These are phyloP conservation scores for Rhodotorula sp. DNA, from an alignment of 1,284 basidiomycete species.

Conservation along the genomic window DNA sequence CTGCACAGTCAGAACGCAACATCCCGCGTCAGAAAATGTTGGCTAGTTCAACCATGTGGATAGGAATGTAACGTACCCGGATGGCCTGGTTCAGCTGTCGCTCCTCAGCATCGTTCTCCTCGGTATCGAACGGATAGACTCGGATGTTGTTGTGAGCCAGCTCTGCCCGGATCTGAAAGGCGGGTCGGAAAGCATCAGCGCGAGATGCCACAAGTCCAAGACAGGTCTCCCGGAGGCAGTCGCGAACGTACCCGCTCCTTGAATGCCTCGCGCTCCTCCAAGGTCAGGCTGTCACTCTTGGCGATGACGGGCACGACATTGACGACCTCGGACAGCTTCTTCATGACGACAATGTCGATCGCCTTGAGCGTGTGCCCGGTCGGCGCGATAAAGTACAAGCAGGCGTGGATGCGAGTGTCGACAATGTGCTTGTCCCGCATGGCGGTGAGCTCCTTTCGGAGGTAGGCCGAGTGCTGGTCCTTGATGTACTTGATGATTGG, in stretches of 20 bases:
- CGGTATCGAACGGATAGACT: slow-evolving; percentile 94
- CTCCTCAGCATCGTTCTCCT: slow-evolving; percentile 90
- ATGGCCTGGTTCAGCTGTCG: slow-evolving; percentile 86
- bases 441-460: slow-evolving; percentile 97
- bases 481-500: slow-evolving; percentile 96
- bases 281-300: slow-evolving; percentile 92
- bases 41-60: background rate
- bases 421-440: slow-evolving; percentile 98
- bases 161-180: slow-evolving; percentile 79
- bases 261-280: slow-evolving; percentile 89
- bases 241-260: slow-evolving; percentile 71
- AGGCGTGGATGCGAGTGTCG: slow-evolving; percentile 98
- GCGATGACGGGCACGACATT: slow-evolving; percentile 99
- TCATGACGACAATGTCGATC: slow-evolving; percentile 97
- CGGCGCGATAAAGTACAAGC: slow-evolving; percentile 97
- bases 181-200: background rate
- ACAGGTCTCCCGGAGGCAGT: background rate
- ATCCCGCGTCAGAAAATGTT: background rate
- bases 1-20: slow-evolving; percentile 51
- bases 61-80: slow-evolving; percentile 60
- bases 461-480: slow-evolving; percentile 97
- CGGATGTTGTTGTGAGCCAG: slow-evolving; percentile 90
- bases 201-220: no score
- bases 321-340: slow-evolving; percentile 96
- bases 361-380: slow-evolving; percentile 71